These are phyloP conservation scores for Polychytrium aggregatum DNA, from an alignment of 192 early-diverging fungal genomes.

Conservation along the genomic window DNA sequence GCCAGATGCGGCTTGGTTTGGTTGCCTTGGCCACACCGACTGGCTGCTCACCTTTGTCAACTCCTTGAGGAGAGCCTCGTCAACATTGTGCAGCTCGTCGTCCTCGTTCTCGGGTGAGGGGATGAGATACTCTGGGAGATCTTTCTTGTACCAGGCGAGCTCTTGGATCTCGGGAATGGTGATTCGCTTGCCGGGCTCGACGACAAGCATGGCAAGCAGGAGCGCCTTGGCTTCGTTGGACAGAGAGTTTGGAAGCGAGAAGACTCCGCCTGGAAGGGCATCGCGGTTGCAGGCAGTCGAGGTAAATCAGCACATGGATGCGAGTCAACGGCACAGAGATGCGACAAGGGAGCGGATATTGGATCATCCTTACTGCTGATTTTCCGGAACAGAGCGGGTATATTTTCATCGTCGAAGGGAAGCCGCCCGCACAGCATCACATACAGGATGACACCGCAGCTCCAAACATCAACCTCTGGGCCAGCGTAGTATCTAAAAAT, in stretches of 20 bases:
- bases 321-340: no score
- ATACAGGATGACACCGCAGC: conserved; percentile 91
- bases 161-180: conserved; percentile 77
- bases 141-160: conserved; percentile 85
- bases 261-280: conserved; percentile 70
- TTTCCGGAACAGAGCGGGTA: conserved; percentile 69
- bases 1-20: no score
- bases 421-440: conserved; percentile 93
- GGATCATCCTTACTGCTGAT: conserved; percentile 76
- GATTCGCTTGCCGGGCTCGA: conserved; percentile 92
- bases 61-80: conserved; percentile 72
- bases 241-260: conserved; percentile 78
- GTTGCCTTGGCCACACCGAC: no score
- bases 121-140: conserved; percentile 84
- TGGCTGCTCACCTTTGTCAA: conserved; percentile 50
- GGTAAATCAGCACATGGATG: no score
- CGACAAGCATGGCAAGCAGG: conserved; percentile 81
- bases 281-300: no score
- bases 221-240: conserved; percentile 71
- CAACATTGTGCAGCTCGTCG: conserved; percentile 50
- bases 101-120: conserved; percentile 65
- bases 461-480: conserved; percentile 98
- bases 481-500: conserved; percentile 53
- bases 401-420: conserved; percentile 97
- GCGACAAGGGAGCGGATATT: no score